A percentile compares a stretch with the other conserved stretches of the same genome.
These are phyloP conservation scores for Jasminum sambac DNA, from an alignment of 257 asterid genomes.

Conservation along the genomic window DNA sequence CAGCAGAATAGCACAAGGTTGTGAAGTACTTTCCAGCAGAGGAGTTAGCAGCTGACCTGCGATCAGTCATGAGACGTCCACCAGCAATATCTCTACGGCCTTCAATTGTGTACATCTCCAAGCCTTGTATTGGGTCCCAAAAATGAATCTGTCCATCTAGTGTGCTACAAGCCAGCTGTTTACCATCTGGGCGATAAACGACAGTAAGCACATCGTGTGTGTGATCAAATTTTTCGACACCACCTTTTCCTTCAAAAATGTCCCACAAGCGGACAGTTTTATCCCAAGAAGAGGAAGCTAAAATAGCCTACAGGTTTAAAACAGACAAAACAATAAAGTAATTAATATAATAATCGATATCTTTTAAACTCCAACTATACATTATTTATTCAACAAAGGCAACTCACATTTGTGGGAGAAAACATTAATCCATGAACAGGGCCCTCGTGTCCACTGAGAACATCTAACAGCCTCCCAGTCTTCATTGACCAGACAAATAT, in stretches of 20 bases:
- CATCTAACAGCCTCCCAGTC: conserved; percentile 86
- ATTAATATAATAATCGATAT: conserved; percentile 2
- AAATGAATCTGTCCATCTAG: conserved; percentile 94
- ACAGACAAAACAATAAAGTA: background rate
- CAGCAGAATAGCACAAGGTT: conserved; percentile 88
- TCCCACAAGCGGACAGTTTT: conserved; percentile 94
- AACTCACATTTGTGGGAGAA: conserved; percentile 84
- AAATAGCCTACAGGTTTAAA: conserved; percentile 48
- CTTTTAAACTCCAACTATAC: conserved; percentile 7
- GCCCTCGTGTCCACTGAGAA: conserved; percentile 97
- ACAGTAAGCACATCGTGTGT: conserved; percentile 90
- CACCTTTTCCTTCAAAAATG: conserved; percentile 88
- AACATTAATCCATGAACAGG: conserved; percentile 97
- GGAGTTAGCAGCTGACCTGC: conserved; percentile 88
- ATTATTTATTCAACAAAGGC: conserved; percentile 3
- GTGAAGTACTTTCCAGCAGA: conserved; percentile 93
- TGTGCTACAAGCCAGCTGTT: conserved; percentile 93
- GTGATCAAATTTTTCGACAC: conserved; percentile 83
- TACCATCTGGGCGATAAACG: conserved; percentile 93
- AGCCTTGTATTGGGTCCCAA: conserved; percentile 89
- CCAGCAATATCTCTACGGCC: conserved; percentile 98
- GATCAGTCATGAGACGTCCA: conserved; percentile 98
- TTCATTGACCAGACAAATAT: conserved; percentile 99
- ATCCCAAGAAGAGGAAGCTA: conserved; percentile 99
- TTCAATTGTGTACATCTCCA: conserved; percentile 86